Conservation (phyloP, 139 green algal species). For the Haematococcus lacustris region DNA sequence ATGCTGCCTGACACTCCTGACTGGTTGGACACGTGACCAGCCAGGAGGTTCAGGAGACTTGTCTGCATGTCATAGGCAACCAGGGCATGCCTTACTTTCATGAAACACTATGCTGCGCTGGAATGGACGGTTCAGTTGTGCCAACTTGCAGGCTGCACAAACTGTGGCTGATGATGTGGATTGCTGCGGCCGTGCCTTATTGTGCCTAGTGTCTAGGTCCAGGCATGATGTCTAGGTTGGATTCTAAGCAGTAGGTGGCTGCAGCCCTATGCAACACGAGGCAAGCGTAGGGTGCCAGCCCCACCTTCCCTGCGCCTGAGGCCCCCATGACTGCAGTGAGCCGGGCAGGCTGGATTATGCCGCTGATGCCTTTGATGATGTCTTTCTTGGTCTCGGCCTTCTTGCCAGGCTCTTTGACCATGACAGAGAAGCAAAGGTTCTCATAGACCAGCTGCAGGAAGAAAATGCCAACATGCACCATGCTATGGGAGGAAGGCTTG, state of each 20-base stretch:
- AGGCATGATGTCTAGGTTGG: not conserved
- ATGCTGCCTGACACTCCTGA: not conserved
- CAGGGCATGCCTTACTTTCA: not conserved
- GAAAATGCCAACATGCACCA: no score
- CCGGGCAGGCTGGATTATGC: constrained; percentile 1
- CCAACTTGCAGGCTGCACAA: not conserved
- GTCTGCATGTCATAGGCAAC: constrained; percentile 6
- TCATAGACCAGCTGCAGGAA: constrained; percentile 9
- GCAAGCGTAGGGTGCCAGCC: not conserved
- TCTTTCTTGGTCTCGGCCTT: not conserved
- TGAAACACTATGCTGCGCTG: not conserved
- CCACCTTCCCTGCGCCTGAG: constrained; percentile 11
- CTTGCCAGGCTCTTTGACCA: not conserved
- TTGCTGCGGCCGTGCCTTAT: not conserved
- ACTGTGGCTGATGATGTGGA: not conserved
- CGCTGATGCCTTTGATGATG: constrained; percentile 18
- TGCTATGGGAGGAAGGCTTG: no score
- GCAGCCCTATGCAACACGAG: not conserved
- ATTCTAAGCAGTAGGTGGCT: not conserved
- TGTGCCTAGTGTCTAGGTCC: no score
- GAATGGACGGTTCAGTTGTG: no score
- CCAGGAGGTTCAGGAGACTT: constrained; percentile 17
- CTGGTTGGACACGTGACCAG: not conserved
- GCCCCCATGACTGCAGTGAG: constrained; percentile 26
- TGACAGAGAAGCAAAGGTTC: not conserved